Base-by-base conservation (phyloP, 2,329 filamentous ascomycete genomes). In the Pestalotiopsis sp. region DNA sequence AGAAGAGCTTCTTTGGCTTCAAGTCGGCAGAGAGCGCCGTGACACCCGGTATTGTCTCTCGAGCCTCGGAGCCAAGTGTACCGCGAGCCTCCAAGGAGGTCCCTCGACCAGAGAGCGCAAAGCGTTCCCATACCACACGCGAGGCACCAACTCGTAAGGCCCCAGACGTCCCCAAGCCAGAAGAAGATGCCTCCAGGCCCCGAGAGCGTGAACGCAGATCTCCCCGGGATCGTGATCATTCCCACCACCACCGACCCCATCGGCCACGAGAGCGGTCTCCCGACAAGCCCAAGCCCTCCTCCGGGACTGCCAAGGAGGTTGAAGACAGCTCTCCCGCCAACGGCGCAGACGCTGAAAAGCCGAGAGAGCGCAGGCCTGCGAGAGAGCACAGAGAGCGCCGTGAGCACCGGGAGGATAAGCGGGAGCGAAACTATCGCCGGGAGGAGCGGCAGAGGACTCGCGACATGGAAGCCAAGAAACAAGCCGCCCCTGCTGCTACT, bases 1-100 rank as follows among this genome's bases (percentile, higher is more conserved):
- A 52, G 61, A 70, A 66, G 69, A 67, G 52, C n/a, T 63, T 70
- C 41, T 70, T 68, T 36, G 36, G 59, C 27, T 17, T 69, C 25
- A 66, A 39, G 52, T 25, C 20, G 14, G 66, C 9, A 7, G 41
- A 70, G 20, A 70, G 69, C 31, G 59, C 9, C 17, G 23, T 66
- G 57, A 52, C 62, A 7, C 66, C 66, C 17, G 58, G 36, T 9
- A 5, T 59, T 12, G 25, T 23, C 31, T 36, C 62, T 4, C 61
- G 66, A 14, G 62, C 66, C 4, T 49, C 66, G 2, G 68, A 69
- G 9, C 14, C 66, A 9, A 49, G 59, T 27, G 36, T 63, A 6
- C 58, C 69, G 17, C 62, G 45, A 7, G 58, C 41, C 13, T 63
- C 69, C 20, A 67, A 63, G n/a, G 66, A 63, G 12, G 13, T 2